Percentiles rank a stretch among this genome's conserved stretches.
phyloP scores from a whole-genome alignment of 2,329 filamentous ascomycete species.

The Hymenoscyphus fructigenus region DNA sequence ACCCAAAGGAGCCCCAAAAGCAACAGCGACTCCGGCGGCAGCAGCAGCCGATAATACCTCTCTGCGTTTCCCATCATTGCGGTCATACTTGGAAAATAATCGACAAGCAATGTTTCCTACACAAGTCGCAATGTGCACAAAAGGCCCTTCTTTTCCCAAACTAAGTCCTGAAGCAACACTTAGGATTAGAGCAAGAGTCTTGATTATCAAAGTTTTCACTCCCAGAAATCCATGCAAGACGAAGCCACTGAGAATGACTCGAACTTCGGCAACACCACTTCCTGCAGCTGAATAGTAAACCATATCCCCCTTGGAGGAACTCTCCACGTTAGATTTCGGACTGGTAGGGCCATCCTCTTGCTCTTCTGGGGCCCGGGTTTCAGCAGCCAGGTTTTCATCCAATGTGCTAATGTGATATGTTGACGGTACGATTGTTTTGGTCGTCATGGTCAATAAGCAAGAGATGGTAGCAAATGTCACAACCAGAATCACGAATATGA shows the following conservation, averaged over 20 bases:
- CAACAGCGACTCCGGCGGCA: conserved; percentile 88
- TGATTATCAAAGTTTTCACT: conserved; percentile 80
- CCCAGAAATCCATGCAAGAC: conserved; percentile 95
- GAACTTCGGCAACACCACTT: conserved; percentile 94
- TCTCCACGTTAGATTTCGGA: conserved; percentile 33
- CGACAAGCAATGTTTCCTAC: conserved; percentile 94
- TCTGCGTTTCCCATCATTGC: conserved; percentile 89
- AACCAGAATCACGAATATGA: conserved; percentile 71
- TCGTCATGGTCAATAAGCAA: conserved; percentile 79
- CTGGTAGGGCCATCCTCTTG: conserved; percentile 47
- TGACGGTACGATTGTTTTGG: conserved; percentile 92
- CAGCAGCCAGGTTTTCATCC: conserved; percentile 87
- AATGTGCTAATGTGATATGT: conserved; percentile 82
- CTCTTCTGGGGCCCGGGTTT: conserved; percentile 42
- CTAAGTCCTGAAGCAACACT: conserved; percentile 92
- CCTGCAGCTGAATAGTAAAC: conserved; percentile 95
- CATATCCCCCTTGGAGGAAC: conserved; percentile 62
- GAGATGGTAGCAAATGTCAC: conserved; percentile 68
- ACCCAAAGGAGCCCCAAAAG: conserved; percentile 87
- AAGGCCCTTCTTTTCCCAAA: conserved; percentile 88
- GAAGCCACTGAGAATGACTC: conserved; percentile 96
- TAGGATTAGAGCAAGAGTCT: conserved; percentile 77
- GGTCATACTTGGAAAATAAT: conserved; percentile 90
- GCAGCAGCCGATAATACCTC: conserved; percentile 93
- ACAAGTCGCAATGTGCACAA: conserved; percentile 95